Evolutionary conservation across 2,329 filamentous ascomycete species (phyloP).

Genomic region (Fusarium zealandicum): DNA sequence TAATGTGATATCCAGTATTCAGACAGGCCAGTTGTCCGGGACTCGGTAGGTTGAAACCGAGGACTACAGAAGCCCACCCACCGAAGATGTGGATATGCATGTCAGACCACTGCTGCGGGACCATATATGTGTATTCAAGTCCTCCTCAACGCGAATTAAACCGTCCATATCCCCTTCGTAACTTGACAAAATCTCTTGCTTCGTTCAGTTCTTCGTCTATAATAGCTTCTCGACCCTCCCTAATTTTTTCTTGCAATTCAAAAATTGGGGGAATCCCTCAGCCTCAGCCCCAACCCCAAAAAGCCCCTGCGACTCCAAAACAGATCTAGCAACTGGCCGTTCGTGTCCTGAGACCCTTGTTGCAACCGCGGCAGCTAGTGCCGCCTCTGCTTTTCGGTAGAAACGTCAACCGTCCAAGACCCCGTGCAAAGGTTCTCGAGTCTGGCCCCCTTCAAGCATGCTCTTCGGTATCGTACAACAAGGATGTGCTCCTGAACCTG

Average conservation of each 20-base stretch:
- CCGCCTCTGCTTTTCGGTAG: conserved; percentile 9
- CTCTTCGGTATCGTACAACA: conserved; percentile 44
- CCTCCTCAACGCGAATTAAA: neutral
- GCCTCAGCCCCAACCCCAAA: conserved; percentile 17
- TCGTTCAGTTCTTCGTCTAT: conserved; percentile 29
- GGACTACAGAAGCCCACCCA: no score
- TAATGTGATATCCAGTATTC: no score
- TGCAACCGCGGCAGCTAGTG: conserved; percentile 1
- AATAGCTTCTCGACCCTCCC: conserved; percentile 14
- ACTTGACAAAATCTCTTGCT: no score
- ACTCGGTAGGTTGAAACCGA: no score
- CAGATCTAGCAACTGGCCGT: conserved; percentile 35
- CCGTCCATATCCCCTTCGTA: neutral
- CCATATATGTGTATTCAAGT: no score
- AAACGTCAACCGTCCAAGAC: conserved; percentile 20
- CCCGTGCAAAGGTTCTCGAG: conserved; percentile 7
- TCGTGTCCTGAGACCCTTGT: conserved; percentile 22
- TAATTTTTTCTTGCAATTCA: conserved; percentile 30
- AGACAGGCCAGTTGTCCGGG: no score
- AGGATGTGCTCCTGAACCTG: conserved; percentile 36
- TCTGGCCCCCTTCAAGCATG: conserved; percentile 32
- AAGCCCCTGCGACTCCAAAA: conserved; percentile 38
- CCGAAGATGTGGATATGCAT: no score
- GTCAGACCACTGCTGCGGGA: no score
- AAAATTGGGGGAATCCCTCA: conserved; percentile 13